Conservation (phyloP, 2,329 filamentous ascomycete species). For the Ceratocystis cacaofunesta region DNA sequence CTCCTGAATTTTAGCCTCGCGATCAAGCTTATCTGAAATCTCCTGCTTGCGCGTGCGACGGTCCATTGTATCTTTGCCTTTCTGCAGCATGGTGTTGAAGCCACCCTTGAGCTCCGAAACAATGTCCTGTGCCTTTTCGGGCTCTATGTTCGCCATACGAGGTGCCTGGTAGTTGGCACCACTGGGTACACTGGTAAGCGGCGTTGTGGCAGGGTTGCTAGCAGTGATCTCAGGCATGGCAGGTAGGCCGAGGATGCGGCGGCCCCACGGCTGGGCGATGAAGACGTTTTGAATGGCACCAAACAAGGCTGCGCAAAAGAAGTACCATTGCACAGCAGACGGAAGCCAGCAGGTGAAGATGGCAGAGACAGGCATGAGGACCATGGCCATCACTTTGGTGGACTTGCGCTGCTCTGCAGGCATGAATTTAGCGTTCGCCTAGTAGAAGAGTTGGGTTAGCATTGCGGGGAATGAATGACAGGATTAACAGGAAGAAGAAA, state of each 20-base stretch:
- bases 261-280: constrained; percentile 28
- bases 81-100: constrained; percentile 26
- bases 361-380: constrained; percentile 32
- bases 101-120: constrained; percentile 28
- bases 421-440: constrained; percentile 27
- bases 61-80: constrained; percentile 23
- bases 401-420: constrained; percentile 25
- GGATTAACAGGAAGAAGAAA: neutral
- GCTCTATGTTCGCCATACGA: constrained; percentile 19
- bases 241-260: constrained; percentile 27
- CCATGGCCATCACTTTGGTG: constrained; percentile 29
- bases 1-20: constrained; percentile 23
- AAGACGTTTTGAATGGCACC: constrained; percentile 25
- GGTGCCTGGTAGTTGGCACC: constrained; percentile 25
- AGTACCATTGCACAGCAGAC: constrained; percentile 36
- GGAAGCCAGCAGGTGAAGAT: constrained; percentile 34
- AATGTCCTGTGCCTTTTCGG: constrained; percentile 21
- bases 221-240: constrained; percentile 17
- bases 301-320: constrained; percentile 27
- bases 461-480: neutral
- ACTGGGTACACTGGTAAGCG: neutral
- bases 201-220: neutral
- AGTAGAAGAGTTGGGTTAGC: constrained; percentile 16
- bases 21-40: constrained; percentile 25
- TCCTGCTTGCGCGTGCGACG: constrained; percentile 26